These are phyloP conservation scores for Chrysoporthe puriensis DNA, from an alignment of 2,329 filamentous ascomycete species.

Conservation along the genomic window DNA sequence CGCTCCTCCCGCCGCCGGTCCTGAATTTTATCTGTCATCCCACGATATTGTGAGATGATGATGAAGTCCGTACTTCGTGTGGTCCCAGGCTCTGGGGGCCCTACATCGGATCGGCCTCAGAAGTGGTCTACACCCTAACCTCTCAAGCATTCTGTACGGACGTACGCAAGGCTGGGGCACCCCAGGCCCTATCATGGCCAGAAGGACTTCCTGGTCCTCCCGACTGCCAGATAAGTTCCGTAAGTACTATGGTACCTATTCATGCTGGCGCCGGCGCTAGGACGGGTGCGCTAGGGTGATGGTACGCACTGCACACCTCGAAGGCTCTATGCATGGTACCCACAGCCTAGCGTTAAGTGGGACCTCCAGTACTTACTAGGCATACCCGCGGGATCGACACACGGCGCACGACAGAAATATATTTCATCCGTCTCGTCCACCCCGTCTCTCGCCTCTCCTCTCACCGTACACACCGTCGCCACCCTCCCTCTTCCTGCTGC, in stretches of 20 bases:
- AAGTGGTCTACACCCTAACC: no score
- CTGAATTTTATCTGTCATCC: background rate
- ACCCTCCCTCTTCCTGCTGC: background rate
- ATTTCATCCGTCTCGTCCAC: slow-evolving; percentile 15
- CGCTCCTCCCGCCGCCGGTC: background rate
- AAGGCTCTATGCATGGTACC: background rate
- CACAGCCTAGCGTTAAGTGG: background rate
- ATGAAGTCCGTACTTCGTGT: no score
- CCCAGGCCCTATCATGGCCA: no score
- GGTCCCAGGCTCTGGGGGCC: no score
- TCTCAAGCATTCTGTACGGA: no score
- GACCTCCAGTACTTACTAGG: no score
- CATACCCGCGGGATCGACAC: background rate
- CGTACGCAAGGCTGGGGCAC: no score
- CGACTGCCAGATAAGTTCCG: background rate
- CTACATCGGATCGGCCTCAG: no score
- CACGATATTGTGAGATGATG: background rate
- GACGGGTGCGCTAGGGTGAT: background rate
- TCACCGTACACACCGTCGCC: background rate
- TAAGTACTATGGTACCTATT: background rate
- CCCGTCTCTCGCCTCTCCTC: background rate
- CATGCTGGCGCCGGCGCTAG: background rate
- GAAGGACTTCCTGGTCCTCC: no score
- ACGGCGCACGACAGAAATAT: slow-evolving; percentile 16
- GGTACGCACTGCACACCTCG: background rate